phyloP scores from a whole-genome alignment of 495 filamentous ascomycete genomes.

The Hypoxylon rickii region DNA sequence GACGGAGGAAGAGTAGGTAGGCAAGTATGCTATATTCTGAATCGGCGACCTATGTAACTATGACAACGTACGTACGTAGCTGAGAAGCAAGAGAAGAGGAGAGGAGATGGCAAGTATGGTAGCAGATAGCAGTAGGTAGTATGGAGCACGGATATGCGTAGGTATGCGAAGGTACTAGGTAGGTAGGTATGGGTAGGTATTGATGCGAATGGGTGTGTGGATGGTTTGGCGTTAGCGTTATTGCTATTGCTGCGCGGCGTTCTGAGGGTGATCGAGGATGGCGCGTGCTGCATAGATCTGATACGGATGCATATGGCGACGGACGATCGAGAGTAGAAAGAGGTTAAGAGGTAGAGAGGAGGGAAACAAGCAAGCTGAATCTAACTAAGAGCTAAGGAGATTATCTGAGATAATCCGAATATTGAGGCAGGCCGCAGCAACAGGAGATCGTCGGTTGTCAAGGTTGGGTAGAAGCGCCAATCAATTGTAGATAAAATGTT shows the following conservation, averaged over 20 bases:
- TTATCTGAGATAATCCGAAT: conserved; percentile 16
- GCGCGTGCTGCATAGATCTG: conserved; percentile 28
- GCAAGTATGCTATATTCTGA: conserved; percentile 21
- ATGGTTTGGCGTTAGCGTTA: conserved; percentile 12
- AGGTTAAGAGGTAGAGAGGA: background rate
- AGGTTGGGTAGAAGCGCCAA: conserved; percentile 22
- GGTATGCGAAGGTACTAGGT: too few relatives aligned
- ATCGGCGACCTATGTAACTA: conserved; percentile 38
- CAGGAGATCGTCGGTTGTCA: conserved; percentile 13
- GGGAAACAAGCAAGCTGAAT: background rate
- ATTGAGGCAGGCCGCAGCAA: conserved; percentile 17
- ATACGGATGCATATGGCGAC: conserved; percentile 28
- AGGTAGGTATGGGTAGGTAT: conserved; percentile 13
- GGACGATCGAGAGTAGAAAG: conserved; percentile 14
- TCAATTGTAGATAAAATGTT: conserved; percentile 24
- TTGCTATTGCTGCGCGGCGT: conserved; percentile 34
- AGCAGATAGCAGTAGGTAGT: too few relatives aligned
- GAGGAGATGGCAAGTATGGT: too few relatives aligned
- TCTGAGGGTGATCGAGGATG: conserved; percentile 30
- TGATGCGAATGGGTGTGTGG: conserved; percentile 4
- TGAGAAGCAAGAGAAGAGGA: background rate
- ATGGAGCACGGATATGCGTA: too few relatives aligned
- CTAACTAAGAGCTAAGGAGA: conserved; percentile 8
- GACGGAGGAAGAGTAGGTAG: conserved; percentile 12
- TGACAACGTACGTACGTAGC: conserved; percentile 13